Base-by-base conservation (phyloP, 352 stramenopile genomes). In the Pythium diclinum region DNA sequence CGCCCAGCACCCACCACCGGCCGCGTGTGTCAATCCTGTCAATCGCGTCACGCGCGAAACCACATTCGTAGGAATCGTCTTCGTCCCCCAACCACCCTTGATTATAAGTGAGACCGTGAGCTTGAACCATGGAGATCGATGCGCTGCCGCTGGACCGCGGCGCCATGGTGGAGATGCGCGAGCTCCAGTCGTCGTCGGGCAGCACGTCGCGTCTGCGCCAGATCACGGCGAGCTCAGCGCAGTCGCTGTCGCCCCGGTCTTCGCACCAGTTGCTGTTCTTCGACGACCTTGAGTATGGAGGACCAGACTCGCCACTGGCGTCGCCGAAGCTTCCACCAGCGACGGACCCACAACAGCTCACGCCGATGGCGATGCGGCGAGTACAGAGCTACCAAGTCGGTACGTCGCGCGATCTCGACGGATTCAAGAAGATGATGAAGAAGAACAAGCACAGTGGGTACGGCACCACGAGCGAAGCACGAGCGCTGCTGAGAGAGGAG, bases 351-450 rank as follows among this genome's bases (percentile, higher is more conserved):
- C 59, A 76, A 25, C 52, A 61, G 38, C 61, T 58, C 46, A 63
- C 62, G 59, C 47, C 65, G 46, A 47, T 42, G 46, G 52, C 80
- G 56, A 78, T 87, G 69, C 81, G 79, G 6, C 81, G 81, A 55
- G 81, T 87, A 13, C 77, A 74, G 47, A 90, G 79, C 65, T 85
- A 81, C 30, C 76, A 87, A 55, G 76, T 85, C 51, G 68, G 46
- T 25, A 59, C 56, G 28, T 46, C 44, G 9, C 28, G 40, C 16
- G 44, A 53, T 14, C 21, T 55, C 3, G 46, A 46, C 33, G 17
- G 25, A 7, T 33, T 42, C 44, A 46, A 48, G 11, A 44, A 38
- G 59, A 56, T 19, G 25, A 57, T 59, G 42, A 66, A 68, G 36
- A 64, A 60, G 28, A 59, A 56, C 38, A 56, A 51, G 14, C 54